A percentile compares a stretch with the other conserved stretches of the same genome.
phyloP scores from a whole-genome alignment of 1,139 yeast genomes.

The Groenewaldozyma auringiensis region DNA sequence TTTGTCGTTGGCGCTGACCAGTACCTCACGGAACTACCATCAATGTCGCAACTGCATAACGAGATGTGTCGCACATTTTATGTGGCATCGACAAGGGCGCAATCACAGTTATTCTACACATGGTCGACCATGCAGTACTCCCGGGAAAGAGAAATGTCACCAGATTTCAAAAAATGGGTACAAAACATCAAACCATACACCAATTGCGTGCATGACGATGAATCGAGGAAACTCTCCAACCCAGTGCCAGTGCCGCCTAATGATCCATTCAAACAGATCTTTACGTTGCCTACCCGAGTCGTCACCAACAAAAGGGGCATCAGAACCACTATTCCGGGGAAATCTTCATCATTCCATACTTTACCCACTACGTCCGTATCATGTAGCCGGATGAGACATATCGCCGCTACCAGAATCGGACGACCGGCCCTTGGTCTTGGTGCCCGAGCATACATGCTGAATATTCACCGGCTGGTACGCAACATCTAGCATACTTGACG shows the following conservation, averaged over 20 bases:
- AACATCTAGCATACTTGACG: background rate
- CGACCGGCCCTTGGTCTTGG: background rate
- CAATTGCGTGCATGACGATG: background rate
- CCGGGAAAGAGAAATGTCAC: background rate
- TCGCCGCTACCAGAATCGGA: background rate
- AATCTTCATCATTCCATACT: background rate
- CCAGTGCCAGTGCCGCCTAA: background rate
- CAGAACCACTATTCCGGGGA: background rate
- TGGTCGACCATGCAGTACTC: background rate
- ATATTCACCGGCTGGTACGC: background rate
- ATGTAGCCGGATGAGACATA: background rate
- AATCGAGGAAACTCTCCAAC: constrained; percentile 4
- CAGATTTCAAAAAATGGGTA: background rate
- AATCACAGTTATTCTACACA: constrained; percentile 18
- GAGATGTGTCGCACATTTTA: constrained; percentile 54
- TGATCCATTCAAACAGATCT: background rate
- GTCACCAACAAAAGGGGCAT: background rate
- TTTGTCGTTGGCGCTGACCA: constrained; percentile 63
- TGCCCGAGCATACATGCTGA: background rate
- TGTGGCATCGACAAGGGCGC: constrained; percentile 78
- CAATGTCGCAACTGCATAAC: constrained; percentile 49
- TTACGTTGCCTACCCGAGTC: background rate
- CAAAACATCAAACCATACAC: background rate
- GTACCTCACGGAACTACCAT: constrained; percentile 8
- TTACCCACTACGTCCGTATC: background rate